Percentiles rank a stretch among this genome's conserved stretches.
Evolutionary conservation across 2,329 filamentous ascomycete genomes (phyloP).

Genomic region (Alternaria ventricosa): DNA sequence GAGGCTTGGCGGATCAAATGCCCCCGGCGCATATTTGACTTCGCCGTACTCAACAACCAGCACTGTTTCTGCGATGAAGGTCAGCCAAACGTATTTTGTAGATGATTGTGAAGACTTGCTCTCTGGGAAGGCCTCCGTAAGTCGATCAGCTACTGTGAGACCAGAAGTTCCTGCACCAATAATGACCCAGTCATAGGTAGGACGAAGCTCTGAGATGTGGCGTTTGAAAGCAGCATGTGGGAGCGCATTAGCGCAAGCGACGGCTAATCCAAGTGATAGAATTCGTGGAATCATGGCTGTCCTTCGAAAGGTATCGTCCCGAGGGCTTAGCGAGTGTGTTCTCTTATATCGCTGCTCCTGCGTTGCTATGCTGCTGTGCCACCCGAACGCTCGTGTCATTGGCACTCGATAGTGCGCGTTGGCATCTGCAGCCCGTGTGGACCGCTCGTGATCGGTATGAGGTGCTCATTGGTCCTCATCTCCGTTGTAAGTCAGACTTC

Average conservation of each 20-base stretch:
- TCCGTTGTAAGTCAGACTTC: not conserved
- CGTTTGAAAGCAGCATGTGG: not conserved
- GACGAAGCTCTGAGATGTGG: not conserved
- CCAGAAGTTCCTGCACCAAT: conserved; percentile 24
- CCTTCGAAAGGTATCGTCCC: not conserved
- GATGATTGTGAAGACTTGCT: not conserved
- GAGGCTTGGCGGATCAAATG: not conserved
- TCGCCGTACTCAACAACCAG: conserved; percentile 16
- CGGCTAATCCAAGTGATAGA: not conserved
- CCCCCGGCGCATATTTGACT: not conserved
- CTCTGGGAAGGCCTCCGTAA: conserved; percentile 14
- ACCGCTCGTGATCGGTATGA: not conserved
- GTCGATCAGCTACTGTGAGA: conserved; percentile 20
- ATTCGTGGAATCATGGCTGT: not conserved
- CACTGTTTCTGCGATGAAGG: not conserved
- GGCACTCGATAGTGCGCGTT: not conserved
- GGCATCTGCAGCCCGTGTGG: not conserved
- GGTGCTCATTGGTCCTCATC: not conserved
- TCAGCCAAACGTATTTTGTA: not conserved
- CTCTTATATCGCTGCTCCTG: not conserved
- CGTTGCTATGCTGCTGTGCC: not conserved
- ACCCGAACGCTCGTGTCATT: not conserved
- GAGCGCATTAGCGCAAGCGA: not conserved
- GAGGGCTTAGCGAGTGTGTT: not conserved
- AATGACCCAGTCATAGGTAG: conserved; percentile 22